phyloP scores from a whole-genome alignment of 306 rosid species.

The Cicer pinnatifidum region DNA sequence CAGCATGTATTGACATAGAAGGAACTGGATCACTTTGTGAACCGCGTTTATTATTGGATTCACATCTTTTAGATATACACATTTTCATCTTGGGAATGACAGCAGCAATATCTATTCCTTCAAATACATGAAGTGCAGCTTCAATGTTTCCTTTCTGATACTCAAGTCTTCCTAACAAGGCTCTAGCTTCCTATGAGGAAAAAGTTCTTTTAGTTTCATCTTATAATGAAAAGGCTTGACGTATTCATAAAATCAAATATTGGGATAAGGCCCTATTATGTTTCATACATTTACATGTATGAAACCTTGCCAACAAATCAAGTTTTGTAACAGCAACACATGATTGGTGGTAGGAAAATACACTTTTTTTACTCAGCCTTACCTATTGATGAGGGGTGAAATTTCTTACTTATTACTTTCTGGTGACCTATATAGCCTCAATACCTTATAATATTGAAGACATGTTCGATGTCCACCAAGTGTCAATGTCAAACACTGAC shows the following conservation, averaged over 20 bases:
- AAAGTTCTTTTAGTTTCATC: conserved; percentile 37
- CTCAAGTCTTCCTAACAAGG: conserved; percentile 91
- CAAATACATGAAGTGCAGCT: conserved; percentile 95
- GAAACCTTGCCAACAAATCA: neutral
- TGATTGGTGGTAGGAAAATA: neutral
- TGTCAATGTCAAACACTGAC: too few species aligned
- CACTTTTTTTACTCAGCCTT: neutral
- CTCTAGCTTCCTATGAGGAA: conserved; percentile 84
- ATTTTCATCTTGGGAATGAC: conserved; percentile 72
- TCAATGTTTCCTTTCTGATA: conserved; percentile 83
- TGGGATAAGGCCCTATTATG: neutral
- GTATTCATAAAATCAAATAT: conserved; percentile 34
- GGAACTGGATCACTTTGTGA: conserved; percentile 64
- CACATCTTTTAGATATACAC: conserved; percentile 69
- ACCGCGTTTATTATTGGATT: conserved; percentile 57
- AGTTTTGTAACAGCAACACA: neutral
- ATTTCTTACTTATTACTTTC: neutral
- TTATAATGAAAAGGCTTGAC: conserved; percentile 26
- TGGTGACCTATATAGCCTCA: too few species aligned
- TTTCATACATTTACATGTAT: neutral
- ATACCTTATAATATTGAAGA: too few species aligned
- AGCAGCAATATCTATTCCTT: conserved; percentile 85
- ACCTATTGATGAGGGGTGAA: neutral
- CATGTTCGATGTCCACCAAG: too few species aligned
- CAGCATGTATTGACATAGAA: conserved; percentile 87